These are phyloP conservation scores for Mercurialis annua DNA, from an alignment of 345 rosid species.

Conservation along the genomic window DNA sequence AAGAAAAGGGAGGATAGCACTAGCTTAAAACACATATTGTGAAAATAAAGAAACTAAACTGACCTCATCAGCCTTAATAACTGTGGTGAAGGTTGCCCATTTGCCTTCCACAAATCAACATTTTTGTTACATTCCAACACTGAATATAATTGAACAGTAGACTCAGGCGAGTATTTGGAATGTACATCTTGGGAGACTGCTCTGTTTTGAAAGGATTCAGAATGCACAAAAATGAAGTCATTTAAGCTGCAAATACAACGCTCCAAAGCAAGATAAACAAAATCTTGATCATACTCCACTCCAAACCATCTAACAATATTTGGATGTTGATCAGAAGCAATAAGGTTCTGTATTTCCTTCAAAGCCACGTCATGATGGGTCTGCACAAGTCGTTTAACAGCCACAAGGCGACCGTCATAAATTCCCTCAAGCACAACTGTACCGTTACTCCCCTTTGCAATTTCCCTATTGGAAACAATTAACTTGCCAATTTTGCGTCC, in stretches of 20 bases:
- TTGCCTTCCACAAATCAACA: constrained; percentile 54
- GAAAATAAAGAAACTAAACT: constrained; percentile 10
- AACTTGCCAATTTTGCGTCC: constrained; percentile 28
- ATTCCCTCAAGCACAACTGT: constrained; percentile 65
- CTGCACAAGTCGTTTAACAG: constrained; percentile 66
- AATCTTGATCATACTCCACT: constrained; percentile 64
- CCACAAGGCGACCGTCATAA: constrained; percentile 59
- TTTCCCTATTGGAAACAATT: constrained; percentile 24
- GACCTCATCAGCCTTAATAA: constrained; percentile 66
- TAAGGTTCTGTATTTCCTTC: constrained; percentile 64
- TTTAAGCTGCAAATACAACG: constrained; percentile 63
- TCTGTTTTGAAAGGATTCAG: constrained; percentile 42
- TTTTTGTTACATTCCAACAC: constrained; percentile 36
- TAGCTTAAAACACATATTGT: neutral
- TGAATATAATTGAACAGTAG: constrained; percentile 25
- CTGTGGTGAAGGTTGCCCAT: constrained; percentile 54
- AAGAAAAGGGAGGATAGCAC: neutral
- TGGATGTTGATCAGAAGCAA: constrained; percentile 66
- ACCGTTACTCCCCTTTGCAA: constrained; percentile 56
- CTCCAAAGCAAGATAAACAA: constrained; percentile 63
- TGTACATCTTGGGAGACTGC: constrained; percentile 16
- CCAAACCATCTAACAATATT: constrained; percentile 75
- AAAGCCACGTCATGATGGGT: constrained; percentile 67
- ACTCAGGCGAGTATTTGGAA: constrained; percentile 24
- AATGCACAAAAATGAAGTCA: constrained; percentile 45